Base-by-base conservation (phyloP, 345 rosid genomes). In the Citrus unshiu region DNA sequence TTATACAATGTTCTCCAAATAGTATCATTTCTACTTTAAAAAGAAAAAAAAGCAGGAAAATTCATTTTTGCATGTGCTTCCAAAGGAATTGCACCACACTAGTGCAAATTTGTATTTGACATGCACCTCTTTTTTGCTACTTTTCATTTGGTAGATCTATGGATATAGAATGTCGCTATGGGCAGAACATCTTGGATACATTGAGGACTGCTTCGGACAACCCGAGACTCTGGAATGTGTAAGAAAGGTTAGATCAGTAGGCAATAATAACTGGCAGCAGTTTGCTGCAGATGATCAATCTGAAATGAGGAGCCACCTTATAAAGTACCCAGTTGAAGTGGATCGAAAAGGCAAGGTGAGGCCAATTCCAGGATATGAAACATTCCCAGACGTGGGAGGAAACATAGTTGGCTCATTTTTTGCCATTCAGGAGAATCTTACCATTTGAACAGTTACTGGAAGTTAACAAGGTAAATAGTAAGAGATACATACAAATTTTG, bases 121-220 rank as follows among this genome's bases (percentile, higher is more conserved):
- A 78, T 46, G 49, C 54, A 56, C 14, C 40, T n/a, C n/a, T 27
- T 10, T 37, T 13, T 18, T 18, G 51, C 21, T 56, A 64, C 66
- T 58, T 13, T 76, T 57, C 73, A 64, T 57, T 62, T 73, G 39
- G 46, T 78, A 95, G 99, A 85, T 95, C 30, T 85, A 92, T 43
- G 99, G 98, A 64, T 95, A 95, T 77, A 88, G 99, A 82, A 91
- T 95, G 98, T 93, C 98, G 0, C 90, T 95, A 32, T 95, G 99
- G 99, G 97, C 97, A 29, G 99, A 95, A 77, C 99, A 95, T 81
- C 78, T 85, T 7, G 99, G 93, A 76, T 54, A 61, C 9, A 68
- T 91, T 0, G 97, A 93, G 68, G 93, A 89, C 67, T 84, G 90
- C 72, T 95, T 91, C 81, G 77, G 75, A 6, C 77, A 70, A 35